Evolutionary conservation across 2,329 filamentous ascomycete species (phyloP).

Genomic region (Cercospora nicotianae): DNA sequence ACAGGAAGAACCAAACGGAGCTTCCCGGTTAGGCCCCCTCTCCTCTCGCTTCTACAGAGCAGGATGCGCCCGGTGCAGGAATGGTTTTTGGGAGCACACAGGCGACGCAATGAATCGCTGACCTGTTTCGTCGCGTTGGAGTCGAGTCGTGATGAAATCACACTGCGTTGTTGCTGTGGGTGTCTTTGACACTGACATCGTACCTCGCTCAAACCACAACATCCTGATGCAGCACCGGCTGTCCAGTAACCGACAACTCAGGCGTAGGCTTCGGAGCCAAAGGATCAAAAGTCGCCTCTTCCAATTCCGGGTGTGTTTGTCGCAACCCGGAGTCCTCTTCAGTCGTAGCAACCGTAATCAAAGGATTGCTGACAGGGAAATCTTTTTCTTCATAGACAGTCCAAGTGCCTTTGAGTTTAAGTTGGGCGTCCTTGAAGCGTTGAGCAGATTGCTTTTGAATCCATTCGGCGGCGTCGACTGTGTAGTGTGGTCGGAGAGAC

Average conservation of each 20-base stretch:
- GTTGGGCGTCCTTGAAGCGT: conserved; percentile 14
- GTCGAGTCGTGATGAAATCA: background rate
- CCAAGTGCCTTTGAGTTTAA: conserved; percentile 18
- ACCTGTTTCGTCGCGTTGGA: background rate
- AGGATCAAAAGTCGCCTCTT: conserved; percentile 10
- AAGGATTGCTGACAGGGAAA: conserved; percentile 17
- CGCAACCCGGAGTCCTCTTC: conserved; percentile 2
- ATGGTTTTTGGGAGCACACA: background rate
- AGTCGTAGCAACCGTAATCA: conserved; percentile 5
- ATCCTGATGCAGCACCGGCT: conserved; percentile 1
- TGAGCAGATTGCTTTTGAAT: conserved; percentile 16
- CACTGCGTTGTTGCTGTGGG: background rate
- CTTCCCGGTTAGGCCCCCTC: background rate
- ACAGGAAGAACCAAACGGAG: background rate
- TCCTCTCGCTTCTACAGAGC: background rate
- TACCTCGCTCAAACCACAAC: conserved; percentile 1
- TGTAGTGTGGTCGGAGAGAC: conserved; percentile 16
- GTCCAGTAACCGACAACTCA: conserved; percentile 7
- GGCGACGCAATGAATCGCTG: background rate
- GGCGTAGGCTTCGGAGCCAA: background rate
- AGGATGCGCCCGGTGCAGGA: background rate
- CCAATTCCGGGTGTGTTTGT: conserved; percentile 4
- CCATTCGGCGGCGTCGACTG: conserved; percentile 1
- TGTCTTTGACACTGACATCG: background rate
- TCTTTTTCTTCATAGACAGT: conserved; percentile 17